Evolutionary conservation across 148 eudicot species (phyloP).

Genomic region (Salicornia ramosissima): DNA sequence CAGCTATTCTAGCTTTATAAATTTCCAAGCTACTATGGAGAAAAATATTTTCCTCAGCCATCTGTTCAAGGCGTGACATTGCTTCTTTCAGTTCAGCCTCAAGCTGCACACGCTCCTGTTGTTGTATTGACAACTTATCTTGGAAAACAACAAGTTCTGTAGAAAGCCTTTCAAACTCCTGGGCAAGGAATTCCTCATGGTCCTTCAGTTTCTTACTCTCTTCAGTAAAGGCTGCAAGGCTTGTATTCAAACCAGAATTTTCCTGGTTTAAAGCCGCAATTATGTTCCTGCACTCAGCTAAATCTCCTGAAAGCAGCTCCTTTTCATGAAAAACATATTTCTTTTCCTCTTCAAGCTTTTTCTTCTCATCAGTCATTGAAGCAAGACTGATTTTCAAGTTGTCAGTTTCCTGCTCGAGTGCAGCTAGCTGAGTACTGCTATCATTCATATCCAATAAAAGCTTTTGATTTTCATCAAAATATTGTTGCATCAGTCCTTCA

Average conservation of each 20-base stretch:
- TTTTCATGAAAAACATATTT: conserved; percentile 32
- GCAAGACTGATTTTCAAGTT: conserved; percentile 33
- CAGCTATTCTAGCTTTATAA: conserved; percentile 34
- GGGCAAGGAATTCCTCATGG: conserved; percentile 28
- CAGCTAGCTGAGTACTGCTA: conserved; percentile 32
- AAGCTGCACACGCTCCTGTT: conserved; percentile 36
- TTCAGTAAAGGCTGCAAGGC: conserved; percentile 31
- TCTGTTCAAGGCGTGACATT: conserved; percentile 44
- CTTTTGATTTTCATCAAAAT: conserved; percentile 38
- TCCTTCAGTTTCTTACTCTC: conserved; percentile 38
- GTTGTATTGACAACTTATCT: conserved; percentile 43
- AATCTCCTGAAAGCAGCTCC: conserved; percentile 30
- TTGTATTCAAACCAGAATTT: conserved; percentile 34
- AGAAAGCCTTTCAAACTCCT: conserved; percentile 42
- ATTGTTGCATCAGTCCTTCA: conserved; percentile 37
- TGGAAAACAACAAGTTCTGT: conserved; percentile 35
- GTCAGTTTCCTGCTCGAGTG: conserved; percentile 35
- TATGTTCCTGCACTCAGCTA: conserved; percentile 33
- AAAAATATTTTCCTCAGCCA: conserved; percentile 50
- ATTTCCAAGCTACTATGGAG: conserved; percentile 41
- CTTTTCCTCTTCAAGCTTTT: conserved; percentile 43
- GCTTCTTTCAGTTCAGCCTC: conserved; percentile 53
- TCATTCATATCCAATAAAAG: conserved; percentile 39
- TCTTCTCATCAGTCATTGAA: conserved; percentile 31
- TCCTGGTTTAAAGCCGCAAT: conserved; percentile 37